Conservation (phyloP, 2,329 filamentous ascomycete species). For the Colletotrichum siamense region DNA sequence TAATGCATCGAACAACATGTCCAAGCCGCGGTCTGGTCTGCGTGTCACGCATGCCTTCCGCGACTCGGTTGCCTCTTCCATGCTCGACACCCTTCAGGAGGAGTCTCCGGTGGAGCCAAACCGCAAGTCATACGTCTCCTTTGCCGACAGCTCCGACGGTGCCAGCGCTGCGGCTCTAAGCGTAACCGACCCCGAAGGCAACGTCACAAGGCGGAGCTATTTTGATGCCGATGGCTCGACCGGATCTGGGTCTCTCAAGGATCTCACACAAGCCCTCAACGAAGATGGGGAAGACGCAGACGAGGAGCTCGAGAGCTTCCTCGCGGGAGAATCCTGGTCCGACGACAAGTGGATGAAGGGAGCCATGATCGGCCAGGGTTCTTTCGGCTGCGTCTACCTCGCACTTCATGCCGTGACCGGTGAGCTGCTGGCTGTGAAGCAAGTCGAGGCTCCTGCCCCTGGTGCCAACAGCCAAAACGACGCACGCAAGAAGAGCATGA, state of each 20-base stretch:
- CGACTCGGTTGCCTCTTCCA: slow-evolving; percentile 87
- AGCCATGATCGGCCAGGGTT: slow-evolving; percentile 94
- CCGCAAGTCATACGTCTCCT: slow-evolving; percentile 95
- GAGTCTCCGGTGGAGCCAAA: slow-evolving; percentile 87
- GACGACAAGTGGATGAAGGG: slow-evolving; percentile 99
- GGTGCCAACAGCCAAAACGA: slow-evolving; percentile 83
- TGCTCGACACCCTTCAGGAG: slow-evolving; percentile 89
- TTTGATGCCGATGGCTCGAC: slow-evolving; percentile 82
- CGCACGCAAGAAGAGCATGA: slow-evolving; percentile 95
- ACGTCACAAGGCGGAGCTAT: slow-evolving; percentile 76
- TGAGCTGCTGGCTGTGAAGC: slow-evolving; percentile 97
- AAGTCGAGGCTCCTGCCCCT: slow-evolving; percentile 87
- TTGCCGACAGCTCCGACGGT: slow-evolving; percentile 77
- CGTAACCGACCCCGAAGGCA: slow-evolving; percentile 79
- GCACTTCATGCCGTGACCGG: slow-evolving; percentile 95
- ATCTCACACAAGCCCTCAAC: slow-evolving; percentile 83
- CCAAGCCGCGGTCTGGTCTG: slow-evolving; percentile 47
- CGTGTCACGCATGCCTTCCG: slow-evolving; percentile 70
- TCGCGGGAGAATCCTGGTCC: slow-evolving; percentile 92
- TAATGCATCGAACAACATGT: slow-evolving; percentile 61
- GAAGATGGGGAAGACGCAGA: slow-evolving; percentile 93
- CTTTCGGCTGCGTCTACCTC: slow-evolving; percentile 94
- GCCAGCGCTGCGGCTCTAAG: slow-evolving; percentile 59
- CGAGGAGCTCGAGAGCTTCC: slow-evolving; percentile 86
- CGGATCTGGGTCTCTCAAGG: slow-evolving; percentile 76